A percentile compares a stretch with the other conserved stretches of the same genome.
Conservation (phyloP, 305 asterid species). For the Solanum hybrid region DNA sequence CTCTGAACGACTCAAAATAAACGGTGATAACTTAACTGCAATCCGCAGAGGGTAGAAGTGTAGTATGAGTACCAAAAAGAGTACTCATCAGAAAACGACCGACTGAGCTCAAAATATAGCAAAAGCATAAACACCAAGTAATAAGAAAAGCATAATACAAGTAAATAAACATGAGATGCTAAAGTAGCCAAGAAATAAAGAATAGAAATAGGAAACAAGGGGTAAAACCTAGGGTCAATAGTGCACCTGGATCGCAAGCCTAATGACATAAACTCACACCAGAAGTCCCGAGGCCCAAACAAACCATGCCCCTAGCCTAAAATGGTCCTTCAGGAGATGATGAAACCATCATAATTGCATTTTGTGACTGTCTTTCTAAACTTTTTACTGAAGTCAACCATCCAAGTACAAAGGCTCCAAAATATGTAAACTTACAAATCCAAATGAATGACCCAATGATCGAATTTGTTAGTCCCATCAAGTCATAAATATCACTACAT, state of each 20-base stretch:
- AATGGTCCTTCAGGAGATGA: neutral
- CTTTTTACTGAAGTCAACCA: neutral
- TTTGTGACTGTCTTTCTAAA: too few relatives aligned
- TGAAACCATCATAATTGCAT: neutral
- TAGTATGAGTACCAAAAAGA: neutral
- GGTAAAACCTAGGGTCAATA: neutral
- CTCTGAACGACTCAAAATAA: neutral
- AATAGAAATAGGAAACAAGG: neutral
- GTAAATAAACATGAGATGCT: neutral
- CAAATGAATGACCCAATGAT: neutral
- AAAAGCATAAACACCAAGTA: too few relatives aligned
- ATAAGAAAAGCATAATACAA: too few relatives aligned
- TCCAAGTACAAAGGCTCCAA: neutral
- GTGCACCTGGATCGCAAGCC: neutral
- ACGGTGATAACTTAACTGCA: too few relatives aligned
- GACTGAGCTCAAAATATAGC: neutral
- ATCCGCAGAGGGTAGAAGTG: neutral
- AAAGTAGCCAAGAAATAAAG: too few relatives aligned
- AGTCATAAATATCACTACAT: neutral
- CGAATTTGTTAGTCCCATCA: neutral
- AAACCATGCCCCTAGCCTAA: neutral
- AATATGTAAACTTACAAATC: too few relatives aligned
- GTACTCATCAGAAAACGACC: neutral
- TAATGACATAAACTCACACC: neutral
- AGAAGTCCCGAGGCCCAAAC: neutral